Percentiles rank a stretch among this genome's conserved stretches.
Evolutionary conservation across 768 basidiomycete genomes (phyloP).

Genomic region (Mycena haematopus): DNA sequence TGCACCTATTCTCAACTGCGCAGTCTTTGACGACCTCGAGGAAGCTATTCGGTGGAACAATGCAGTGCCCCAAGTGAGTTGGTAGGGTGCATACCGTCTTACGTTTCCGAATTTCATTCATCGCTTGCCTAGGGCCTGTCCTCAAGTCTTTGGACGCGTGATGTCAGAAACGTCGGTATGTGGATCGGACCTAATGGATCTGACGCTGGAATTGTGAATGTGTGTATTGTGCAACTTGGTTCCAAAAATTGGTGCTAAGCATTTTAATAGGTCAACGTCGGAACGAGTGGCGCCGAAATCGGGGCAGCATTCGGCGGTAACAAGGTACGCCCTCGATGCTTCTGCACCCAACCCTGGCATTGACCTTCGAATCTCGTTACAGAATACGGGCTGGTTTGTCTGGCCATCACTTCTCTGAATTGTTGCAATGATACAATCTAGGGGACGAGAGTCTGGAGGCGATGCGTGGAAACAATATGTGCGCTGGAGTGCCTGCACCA

Average conservation of each 20-base stretch:
- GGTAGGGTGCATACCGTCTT: slow-evolving; percentile 12
- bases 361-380: slow-evolving; percentile 26
- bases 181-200: slow-evolving; percentile 93
- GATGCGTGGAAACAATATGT: slow-evolving; percentile 99
- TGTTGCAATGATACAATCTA: slow-evolving; percentile 39
- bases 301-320: slow-evolving; percentile 93
- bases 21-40: slow-evolving; percentile 85
- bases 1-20: slow-evolving; percentile 88
- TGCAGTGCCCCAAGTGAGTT: slow-evolving; percentile 73
- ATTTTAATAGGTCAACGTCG: slow-evolving; percentile 57
- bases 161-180: slow-evolving; percentile 82
- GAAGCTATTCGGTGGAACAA: slow-evolving; percentile 93
- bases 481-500: slow-evolving; percentile 88
- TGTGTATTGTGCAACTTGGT: slow-evolving; percentile 43
- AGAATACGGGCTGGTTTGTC: slow-evolving; percentile 86
- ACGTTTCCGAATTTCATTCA: slow-evolving; percentile 23
- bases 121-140: slow-evolving; percentile 68
- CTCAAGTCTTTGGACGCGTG: slow-evolving; percentile 89
- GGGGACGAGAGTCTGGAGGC: slow-evolving; percentile 96
- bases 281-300: slow-evolving; percentile 66
- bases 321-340: slow-evolving; percentile 62
- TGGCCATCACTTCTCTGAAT: slow-evolving; percentile 31
- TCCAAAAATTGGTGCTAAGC: slow-evolving; percentile 15
- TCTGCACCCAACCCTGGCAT: slow-evolving; percentile 16
- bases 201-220: slow-evolving; percentile 93